These are phyloP conservation scores for Spongispora temasekensis DNA, from an alignment of 1,284 basidiomycete genomes.

Conservation along the genomic window DNA sequence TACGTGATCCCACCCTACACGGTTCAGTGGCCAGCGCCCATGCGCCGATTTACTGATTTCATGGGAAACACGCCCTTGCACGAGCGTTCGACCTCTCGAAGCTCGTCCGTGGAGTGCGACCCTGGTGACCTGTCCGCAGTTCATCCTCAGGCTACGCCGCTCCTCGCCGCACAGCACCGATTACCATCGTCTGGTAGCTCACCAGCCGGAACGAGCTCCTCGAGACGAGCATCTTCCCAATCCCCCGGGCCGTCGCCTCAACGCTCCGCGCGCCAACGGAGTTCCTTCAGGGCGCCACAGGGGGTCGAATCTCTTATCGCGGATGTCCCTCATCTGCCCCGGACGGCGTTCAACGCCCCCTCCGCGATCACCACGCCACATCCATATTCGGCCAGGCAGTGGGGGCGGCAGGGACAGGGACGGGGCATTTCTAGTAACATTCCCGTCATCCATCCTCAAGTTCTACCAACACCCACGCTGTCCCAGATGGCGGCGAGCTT, in stretches of 20 bases:
- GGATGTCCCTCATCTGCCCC: constrained; percentile 24
- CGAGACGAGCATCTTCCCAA: constrained; percentile 15
- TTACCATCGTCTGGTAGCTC: constrained; percentile 1
- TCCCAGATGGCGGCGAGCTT: constrained; percentile 14
- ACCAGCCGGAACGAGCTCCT: constrained; percentile 4
- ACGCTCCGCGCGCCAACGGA: constrained; percentile 13
- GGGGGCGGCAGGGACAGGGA: constrained; percentile 6
- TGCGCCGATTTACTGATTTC: constrained; percentile 23
- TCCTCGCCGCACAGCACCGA: constrained; percentile 13
- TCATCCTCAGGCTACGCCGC: constrained; percentile 10
- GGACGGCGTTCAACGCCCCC: constrained; percentile 15
- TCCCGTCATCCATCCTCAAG: constrained; percentile 5
- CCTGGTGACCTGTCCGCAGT: constrained; percentile 16
- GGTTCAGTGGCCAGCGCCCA: constrained; percentile 26
- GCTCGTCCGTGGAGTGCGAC: constrained; percentile 22
- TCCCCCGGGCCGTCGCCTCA: constrained; percentile 21
- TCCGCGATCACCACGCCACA: constrained; percentile 16
- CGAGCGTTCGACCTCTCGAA: constrained; percentile 20
- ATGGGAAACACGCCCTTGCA: constrained; percentile 4
- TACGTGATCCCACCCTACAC: constrained; percentile 26
- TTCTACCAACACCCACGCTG: not conserved
- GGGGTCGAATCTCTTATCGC: constrained; percentile 9
- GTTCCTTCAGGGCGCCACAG: constrained; percentile 18
- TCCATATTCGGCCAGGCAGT: constrained; percentile 12
- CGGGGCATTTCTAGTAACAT: too few species aligned